phyloP scores from a whole-genome alignment of 148 eudicot genomes.

The Heliamphora exappendiculata region DNA sequence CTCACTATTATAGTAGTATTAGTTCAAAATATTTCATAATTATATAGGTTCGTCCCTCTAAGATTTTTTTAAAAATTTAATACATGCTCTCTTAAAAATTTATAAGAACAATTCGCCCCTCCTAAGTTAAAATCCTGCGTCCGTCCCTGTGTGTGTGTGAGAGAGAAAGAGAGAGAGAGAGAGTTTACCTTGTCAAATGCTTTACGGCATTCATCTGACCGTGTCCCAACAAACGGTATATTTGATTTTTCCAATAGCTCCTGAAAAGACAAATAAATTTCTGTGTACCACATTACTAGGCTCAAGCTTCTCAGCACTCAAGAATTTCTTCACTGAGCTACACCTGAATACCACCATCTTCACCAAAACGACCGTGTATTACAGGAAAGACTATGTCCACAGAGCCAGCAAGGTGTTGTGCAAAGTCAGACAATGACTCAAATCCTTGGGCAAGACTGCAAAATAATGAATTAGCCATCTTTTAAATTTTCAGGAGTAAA shows the following conservation, averaged over 20 bases:
- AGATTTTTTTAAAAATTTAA: too few species aligned
- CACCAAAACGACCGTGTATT: slow-evolving; percentile 92
- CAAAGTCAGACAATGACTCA: slow-evolving; percentile 58
- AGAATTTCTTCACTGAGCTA: background rate
- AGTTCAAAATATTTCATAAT: too few species aligned
- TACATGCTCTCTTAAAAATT: too few species aligned
- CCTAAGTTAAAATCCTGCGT: too few species aligned
- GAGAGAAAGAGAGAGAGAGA: background rate
- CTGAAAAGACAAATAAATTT: slow-evolving; percentile 25
- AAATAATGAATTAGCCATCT: slow-evolving; percentile 6
- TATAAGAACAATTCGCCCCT: too few species aligned
- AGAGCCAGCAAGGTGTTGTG: slow-evolving; percentile 57
- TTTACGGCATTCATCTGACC: slow-evolving; percentile 55
- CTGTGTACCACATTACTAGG: background rate
- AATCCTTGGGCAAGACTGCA: slow-evolving; percentile 84
- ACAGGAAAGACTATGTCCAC: slow-evolving; percentile 93
- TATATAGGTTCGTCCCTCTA: too few species aligned
- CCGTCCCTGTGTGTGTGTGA: background rate
- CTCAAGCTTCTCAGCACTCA: background rate
- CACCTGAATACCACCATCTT: slow-evolving; percentile 91
- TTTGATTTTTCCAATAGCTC: slow-evolving; percentile 64
- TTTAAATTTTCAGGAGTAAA: background rate
- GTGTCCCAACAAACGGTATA: slow-evolving; percentile 82
- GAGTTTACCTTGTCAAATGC: slow-evolving; percentile 81
- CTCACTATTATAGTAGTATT: too few species aligned